Evolutionary conservation across 23 red algal species (phyloP).

Genomic region (Gracilaria domingensis): DNA sequence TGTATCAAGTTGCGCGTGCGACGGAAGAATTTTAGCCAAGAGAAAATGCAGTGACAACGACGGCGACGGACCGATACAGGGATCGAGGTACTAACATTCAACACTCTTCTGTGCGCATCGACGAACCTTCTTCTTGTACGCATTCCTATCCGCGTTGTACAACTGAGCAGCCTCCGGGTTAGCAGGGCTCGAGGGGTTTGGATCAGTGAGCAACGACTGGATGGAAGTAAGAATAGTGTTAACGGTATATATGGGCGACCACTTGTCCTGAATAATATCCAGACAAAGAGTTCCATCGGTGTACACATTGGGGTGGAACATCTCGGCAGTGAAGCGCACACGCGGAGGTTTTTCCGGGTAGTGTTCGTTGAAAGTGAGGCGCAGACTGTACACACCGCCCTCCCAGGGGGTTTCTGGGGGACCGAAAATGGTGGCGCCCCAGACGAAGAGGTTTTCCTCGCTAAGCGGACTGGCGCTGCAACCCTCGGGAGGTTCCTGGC

Average conservation of each 20-base stretch:
- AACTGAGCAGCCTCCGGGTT: constrained; percentile 97
- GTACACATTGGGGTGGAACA: constrained; percentile 99
- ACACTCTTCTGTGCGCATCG: constrained; percentile 89
- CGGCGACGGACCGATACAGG: not conserved
- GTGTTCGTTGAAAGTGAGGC: constrained; percentile 88
- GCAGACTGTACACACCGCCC: constrained; percentile 88
- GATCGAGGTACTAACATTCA: constrained; percentile 53
- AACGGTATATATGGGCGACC: constrained; percentile 95
- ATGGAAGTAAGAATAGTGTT: constrained; percentile 93
- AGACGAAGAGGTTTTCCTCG: constrained; percentile 97
- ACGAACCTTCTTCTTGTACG: constrained; percentile 96
- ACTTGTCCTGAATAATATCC: constrained; percentile 96
- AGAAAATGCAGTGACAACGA: constrained; percentile 3
- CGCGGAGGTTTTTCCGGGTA: constrained; percentile 96
- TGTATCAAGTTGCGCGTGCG: not conserved
- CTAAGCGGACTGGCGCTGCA: constrained; percentile 90
- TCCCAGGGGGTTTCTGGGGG: constrained; percentile 85
- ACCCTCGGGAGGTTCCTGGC: constrained; percentile 94
- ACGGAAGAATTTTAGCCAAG: constrained; percentile 13
- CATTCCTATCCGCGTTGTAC: constrained; percentile 81
- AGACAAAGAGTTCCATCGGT: constrained; percentile 90
- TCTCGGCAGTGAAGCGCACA: constrained; percentile 90
- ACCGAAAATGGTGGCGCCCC: constrained; percentile 98
- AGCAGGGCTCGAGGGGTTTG: constrained; percentile 84
- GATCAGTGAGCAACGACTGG: constrained; percentile 90